phyloP scores from a whole-genome alignment of 352 stramenopile species.

The Globisporangium barbulae region DNA sequence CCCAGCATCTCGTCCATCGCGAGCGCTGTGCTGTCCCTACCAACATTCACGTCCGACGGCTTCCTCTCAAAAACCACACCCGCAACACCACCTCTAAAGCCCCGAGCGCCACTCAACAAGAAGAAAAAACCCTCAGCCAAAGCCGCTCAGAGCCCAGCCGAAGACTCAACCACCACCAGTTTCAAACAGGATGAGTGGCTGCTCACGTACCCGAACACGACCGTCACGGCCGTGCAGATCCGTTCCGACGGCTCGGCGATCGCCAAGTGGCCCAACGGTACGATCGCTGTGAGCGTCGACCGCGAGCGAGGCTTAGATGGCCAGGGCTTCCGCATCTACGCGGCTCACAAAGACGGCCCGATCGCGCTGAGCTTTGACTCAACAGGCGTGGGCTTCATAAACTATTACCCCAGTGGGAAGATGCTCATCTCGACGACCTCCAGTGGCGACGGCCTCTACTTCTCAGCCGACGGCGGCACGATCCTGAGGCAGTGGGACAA shows the following conservation, averaged over 20 bases:
- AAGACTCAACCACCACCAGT: slow-evolving; percentile 1
- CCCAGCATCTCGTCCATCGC: slow-evolving; percentile 35
- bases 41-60: slow-evolving; percentile 37
- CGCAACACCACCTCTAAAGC: slow-evolving; percentile 30
- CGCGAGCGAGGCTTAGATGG: slow-evolving; percentile 25
- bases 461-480: slow-evolving; percentile 35
- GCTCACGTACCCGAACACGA: slow-evolving; percentile 45
- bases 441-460: slow-evolving; percentile 50
- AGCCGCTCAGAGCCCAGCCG: background rate
- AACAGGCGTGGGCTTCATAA: slow-evolving; percentile 67
- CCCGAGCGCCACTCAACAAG: slow-evolving; percentile 1
- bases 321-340: slow-evolving; percentile 64
- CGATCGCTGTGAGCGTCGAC: slow-evolving; percentile 66
- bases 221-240: slow-evolving; percentile 48
- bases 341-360: slow-evolving; percentile 60
- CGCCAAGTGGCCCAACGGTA: slow-evolving; percentile 62
- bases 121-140: slow-evolving; percentile 3
- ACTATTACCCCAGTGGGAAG: slow-evolving; percentile 70
- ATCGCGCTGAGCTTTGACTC: slow-evolving; percentile 69
- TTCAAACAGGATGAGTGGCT: slow-evolving; percentile 43
- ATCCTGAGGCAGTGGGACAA: slow-evolving; percentile 63
- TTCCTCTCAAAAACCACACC: slow-evolving; percentile 19
- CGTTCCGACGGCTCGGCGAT: slow-evolving; percentile 60
- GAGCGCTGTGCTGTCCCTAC: slow-evolving; percentile 46
- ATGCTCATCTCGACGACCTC: slow-evolving; percentile 75